Percentiles rank a stretch among this genome's conserved stretches.
phyloP scores from a whole-genome alignment of 2,329 filamentous ascomycete genomes.

The Daldinia sp. region DNA sequence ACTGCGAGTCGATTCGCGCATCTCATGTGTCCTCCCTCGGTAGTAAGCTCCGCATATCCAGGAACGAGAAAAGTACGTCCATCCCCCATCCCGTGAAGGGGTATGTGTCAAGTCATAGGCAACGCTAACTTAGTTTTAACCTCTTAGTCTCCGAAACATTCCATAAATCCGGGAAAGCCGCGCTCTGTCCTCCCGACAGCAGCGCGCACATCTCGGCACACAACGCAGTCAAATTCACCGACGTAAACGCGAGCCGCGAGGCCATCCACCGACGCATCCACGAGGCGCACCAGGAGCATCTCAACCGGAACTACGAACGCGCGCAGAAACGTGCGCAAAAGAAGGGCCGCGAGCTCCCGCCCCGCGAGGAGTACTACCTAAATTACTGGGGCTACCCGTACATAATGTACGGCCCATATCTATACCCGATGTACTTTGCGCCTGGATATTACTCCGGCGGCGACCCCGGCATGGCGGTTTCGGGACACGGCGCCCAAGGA shows the following conservation, averaged over 20 bases:
- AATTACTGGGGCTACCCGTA: slow-evolving; percentile 65
- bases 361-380: slow-evolving; percentile 61
- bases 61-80: slow-evolving; percentile 57
- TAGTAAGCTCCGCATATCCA: slow-evolving; percentile 60
- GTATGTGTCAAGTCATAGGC: not conserved
- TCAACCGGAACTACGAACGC: slow-evolving; percentile 69
- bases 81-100: slow-evolving; percentile 14
- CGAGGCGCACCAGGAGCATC: slow-evolving; percentile 49
- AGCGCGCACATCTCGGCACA: slow-evolving; percentile 80
- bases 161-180: slow-evolving; percentile 61
- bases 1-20: slow-evolving; percentile 79
- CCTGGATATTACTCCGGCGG: slow-evolving; percentile 61
- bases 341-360: slow-evolving; percentile 62
- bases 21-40: slow-evolving; percentile 63
- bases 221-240: slow-evolving; percentile 67
- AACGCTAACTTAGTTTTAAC: not conserved
- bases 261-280: slow-evolving; percentile 56
- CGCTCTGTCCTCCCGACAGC: slow-evolving; percentile 65
- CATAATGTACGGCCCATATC: slow-evolving; percentile 45
- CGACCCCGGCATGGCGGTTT: slow-evolving; percentile 54
- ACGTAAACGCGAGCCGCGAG: slow-evolving; percentile 44
- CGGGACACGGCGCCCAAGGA: slow-evolving; percentile 51
- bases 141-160: slow-evolving; percentile 57
- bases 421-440: slow-evolving; percentile 61
- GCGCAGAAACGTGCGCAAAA: slow-evolving; percentile 63